Evolutionary conservation across 768 basidiomycete species (phyloP), one percentile per base, ranked within the genome.

Genomic region (Xerocomus potaroensis): DNA sequence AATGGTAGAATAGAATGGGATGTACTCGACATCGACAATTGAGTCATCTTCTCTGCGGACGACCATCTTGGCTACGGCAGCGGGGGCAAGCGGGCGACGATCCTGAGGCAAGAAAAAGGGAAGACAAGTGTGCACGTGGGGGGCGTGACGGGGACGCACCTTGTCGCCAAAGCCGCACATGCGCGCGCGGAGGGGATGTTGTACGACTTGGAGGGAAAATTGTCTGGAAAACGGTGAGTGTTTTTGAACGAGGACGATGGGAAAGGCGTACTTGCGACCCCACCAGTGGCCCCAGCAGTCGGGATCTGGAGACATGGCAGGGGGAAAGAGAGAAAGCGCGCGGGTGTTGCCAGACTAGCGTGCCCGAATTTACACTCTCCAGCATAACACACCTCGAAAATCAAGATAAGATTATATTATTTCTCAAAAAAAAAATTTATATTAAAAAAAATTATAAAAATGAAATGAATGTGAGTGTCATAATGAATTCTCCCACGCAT

Each of bases 91-190:
- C 0, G 93, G 92, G 43, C 93, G 77, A 51, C 93, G 84, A 77
- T 97, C 93, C 89, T 94, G 65, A 26, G 0, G 50, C 18, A 34
- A 39, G 29, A 52, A 18, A 43, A 27, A 45, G 54, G 51, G 56
- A 53, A 45, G 37, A 42, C 34, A 38, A 41, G 40, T 27, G 45
- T 27, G 26, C 26, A 23, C 6, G 30, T 29, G 52, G 15, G 32
- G 31, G 44, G 55, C 61, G 33, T 21, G 43, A 37, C 15, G 15
- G 14, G 47, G 37, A 60, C 74, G 49, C 56, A 91, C 92, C 75
- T 94, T 95, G 74, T 96, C 91, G 36, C 93, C 93, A 66, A 95
- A 94, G 10, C 94, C 94, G 64, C 93, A 95, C 84, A 94, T 94
- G 54, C 93, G 80, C 1, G 93, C 94, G 34, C 93, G 81, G 38